Evolutionary conservation across 371 early-diverging fungal species (phyloP), one percentile per base, ranked within the genome.

Genomic region (Entomophthora muscae): DNA sequence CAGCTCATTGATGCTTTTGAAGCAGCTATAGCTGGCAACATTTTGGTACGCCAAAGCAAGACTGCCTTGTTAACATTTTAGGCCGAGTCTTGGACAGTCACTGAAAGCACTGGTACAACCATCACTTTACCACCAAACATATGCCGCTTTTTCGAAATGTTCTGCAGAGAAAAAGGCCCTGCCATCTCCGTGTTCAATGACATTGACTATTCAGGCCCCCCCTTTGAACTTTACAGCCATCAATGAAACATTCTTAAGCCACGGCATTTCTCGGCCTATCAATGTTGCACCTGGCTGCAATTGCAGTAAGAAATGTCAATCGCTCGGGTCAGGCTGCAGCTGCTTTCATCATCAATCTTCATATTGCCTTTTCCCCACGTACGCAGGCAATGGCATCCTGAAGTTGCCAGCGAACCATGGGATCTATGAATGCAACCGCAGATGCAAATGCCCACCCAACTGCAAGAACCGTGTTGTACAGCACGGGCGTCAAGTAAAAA

Each of bases 381-480:
- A 68, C 29, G 51, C 61, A 29, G 5, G 3, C 3, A 66, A 62
- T 21, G 42, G 32, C 32, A 33, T 2, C 52, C 32, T 28, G 24
- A 51, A 55, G 42, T n/a, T 26, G 69, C 70, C 32, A 73, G 72
- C 60, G 61, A 68, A 61, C 12, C 64, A 53, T 2, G 70, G 71
- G 12, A 78, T 86, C 32, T 73, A 77, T 54, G 90, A 90, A 66
- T 91, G 91, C 66, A 83, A 82, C 32, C 57, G 63, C 1, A 52
- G 53, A 3, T 91, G 91, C 69, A 65, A 54, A 13, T 91, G 91
- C 65, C 72, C 70, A 21, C 52, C 53, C 0, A 42, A 66, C 3
- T 91, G 91, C 68, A 64, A 57, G 0, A 83, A 84, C 52, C 74
- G 86, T 31, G 81, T 86, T 2, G 81, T 86, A 17, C 87, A 89